Percentiles rank a stretch among this genome's conserved stretches.
These are phyloP conservation scores for Oenanthe sinensis DNA, from an alignment of 129 eudicot species.

Conservation along the genomic window DNA sequence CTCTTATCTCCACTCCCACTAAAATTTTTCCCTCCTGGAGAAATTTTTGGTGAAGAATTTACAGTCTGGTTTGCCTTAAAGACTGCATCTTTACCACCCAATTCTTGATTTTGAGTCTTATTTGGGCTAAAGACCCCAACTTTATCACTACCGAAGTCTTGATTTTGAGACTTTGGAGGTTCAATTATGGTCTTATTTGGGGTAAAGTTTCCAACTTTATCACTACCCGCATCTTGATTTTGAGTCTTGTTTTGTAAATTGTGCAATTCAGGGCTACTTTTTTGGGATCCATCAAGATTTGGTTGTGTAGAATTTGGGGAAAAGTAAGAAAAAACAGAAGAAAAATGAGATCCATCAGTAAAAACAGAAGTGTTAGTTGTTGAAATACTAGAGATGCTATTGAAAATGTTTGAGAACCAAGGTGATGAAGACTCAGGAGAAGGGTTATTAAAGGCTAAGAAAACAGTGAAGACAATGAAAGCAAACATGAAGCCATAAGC, in stretches of 20 bases:
- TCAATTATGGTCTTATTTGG: conserved; percentile 14
- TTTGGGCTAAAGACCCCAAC: background rate
- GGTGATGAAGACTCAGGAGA: conserved; percentile 47
- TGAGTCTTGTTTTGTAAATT: conserved; percentile 14
- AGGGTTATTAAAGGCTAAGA: conserved; percentile 34
- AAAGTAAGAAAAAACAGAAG: conserved; percentile 36
- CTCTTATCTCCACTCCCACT: conserved; percentile 11
- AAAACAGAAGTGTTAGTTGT: conserved; percentile 11
- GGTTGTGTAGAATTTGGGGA: conserved; percentile 38
- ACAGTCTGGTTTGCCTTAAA: conserved; percentile 15
- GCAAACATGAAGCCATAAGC: conserved; percentile 51
- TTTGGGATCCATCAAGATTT: conserved; percentile 23
- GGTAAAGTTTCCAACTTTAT: conserved; percentile 15
- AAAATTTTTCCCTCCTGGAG: conserved; percentile 4
- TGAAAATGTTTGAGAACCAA: conserved; percentile 55
- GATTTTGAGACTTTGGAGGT: conserved; percentile 12
- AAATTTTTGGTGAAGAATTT: conserved; percentile 1
- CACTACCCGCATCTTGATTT: conserved; percentile 6
- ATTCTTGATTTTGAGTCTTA: background rate
- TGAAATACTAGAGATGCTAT: background rate
- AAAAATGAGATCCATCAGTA: conserved; percentile 40
- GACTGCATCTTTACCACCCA: background rate
- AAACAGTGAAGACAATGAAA: conserved; percentile 58
- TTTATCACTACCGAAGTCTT: background rate
- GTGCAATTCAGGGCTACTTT: conserved; percentile 14